These are phyloP conservation scores for Coniella vitis DNA, from an alignment of 2,329 filamentous ascomycete genomes.

Conservation along the genomic window DNA sequence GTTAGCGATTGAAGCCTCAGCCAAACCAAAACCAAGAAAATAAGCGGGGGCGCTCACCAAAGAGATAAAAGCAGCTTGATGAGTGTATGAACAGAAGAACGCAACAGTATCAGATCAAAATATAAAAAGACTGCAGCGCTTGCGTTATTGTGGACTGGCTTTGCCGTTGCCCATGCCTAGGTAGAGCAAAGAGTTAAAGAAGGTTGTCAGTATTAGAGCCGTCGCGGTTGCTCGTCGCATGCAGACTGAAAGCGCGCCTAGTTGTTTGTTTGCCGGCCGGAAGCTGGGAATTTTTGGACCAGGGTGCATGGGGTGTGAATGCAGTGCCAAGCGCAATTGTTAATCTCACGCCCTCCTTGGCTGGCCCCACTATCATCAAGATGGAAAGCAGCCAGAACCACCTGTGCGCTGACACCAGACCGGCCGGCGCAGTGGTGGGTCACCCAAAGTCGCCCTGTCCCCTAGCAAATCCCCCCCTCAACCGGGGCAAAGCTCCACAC, in stretches of 20 bases:
- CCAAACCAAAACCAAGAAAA: neutral
- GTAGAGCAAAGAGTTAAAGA: too few species aligned
- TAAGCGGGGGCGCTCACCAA: too few species aligned
- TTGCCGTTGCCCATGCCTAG: too few species aligned
- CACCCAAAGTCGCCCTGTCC: neutral
- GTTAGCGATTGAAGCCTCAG: neutral
- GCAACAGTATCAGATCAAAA: too few species aligned
- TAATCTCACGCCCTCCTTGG: too few species aligned
- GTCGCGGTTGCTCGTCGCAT: constrained; percentile 9
- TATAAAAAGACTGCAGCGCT: too few species aligned
- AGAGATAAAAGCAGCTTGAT: too few species aligned
- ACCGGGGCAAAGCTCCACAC: constrained; percentile 10
- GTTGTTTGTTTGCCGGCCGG: constrained; percentile 10
- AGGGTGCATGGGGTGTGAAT: neutral
- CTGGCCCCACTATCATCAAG: too few species aligned
- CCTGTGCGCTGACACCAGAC: constrained; percentile 2
- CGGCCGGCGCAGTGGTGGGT: too few species aligned
- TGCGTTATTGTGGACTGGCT: too few species aligned
- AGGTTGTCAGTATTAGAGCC: neutral
- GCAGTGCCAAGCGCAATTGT: too few species aligned
- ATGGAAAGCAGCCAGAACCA: neutral
- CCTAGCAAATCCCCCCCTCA: neutral
- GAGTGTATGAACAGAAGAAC: too few species aligned
- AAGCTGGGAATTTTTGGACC: constrained; percentile 7
- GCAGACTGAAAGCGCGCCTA: constrained; percentile 9